A percentile compares a stretch with the other conserved stretches of the same genome.
phyloP scores from a whole-genome alignment of 2,329 filamentous ascomycete genomes.

The Ophiosphaerella narmari region DNA sequence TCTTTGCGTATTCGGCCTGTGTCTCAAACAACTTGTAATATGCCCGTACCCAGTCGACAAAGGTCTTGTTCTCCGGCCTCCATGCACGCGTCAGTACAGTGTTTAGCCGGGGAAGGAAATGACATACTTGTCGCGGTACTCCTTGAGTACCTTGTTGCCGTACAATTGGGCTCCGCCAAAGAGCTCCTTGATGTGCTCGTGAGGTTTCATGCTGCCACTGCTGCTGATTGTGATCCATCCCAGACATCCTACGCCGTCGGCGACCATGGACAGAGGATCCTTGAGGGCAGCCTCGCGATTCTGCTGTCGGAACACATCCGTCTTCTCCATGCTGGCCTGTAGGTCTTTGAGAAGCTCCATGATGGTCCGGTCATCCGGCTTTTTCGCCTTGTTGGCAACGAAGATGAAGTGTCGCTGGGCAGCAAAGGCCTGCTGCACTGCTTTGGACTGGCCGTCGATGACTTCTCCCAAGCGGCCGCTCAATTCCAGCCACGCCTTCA shows the following conservation, averaged over 20 bases:
- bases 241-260: slow-evolving; percentile 86
- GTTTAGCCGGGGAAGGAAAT: too few species aligned
- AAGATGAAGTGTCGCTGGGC: slow-evolving; percentile 88
- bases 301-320: slow-evolving; percentile 78
- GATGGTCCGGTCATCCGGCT: slow-evolving; percentile 75
- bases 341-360: slow-evolving; percentile 84
- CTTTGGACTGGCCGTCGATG: slow-evolving; percentile 74
- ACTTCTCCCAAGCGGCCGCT: slow-evolving; percentile 78
- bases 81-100: too few species aligned
- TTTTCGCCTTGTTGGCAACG: slow-evolving; percentile 88
- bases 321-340: slow-evolving; percentile 78
- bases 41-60: slow-evolving; percentile 88
- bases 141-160: slow-evolving; percentile 90
- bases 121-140: slow-evolving; percentile 78
- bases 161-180: slow-evolving; percentile 88
- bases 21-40: slow-evolving; percentile 91
- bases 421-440: slow-evolving; percentile 70
- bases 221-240: slow-evolving; percentile 85
- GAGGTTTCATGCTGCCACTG: slow-evolving; percentile 65
- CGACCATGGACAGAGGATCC: slow-evolving; percentile 82
- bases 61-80: slow-evolving; percentile 63
- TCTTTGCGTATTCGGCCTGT: slow-evolving; percentile 81
- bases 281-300: slow-evolving; percentile 77
- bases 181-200: slow-evolving; percentile 82
- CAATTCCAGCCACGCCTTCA: slow-evolving; percentile 77